Evolutionary conservation across 306 rosid species (phyloP).

Genomic region (Malus sieversii): DNA sequence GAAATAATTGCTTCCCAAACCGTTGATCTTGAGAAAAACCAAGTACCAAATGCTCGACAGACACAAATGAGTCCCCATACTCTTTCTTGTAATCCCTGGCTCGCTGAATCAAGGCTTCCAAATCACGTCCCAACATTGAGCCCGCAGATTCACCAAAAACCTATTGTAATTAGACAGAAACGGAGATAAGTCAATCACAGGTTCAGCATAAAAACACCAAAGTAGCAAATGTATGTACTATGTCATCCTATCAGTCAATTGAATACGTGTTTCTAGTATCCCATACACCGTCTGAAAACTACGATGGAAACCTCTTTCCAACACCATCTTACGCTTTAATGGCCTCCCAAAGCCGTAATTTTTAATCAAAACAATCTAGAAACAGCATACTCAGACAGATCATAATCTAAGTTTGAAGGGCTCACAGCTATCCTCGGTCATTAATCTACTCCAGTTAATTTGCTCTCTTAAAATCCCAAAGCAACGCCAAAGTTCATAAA

Average conservation of each 20-base stretch:
- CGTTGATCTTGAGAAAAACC: conserved; percentile 75
- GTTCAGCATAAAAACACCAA: background rate
- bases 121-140: conserved; percentile 90
- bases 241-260: background rate
- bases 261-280: background rate
- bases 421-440: background rate
- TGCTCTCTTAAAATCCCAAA: background rate
- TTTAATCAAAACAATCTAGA: background rate
- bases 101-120: conserved; percentile 87
- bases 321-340: background rate
- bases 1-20: conserved; percentile 75
- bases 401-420: background rate
- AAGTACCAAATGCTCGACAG: conserved; percentile 96
- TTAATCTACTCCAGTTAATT: background rate
- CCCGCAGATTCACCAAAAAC: conserved; percentile 81
- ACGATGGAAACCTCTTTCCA: background rate
- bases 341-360: background rate
- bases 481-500: background rate
- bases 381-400: background rate
- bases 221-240: background rate
- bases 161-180: conserved; percentile 29
- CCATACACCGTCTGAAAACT: background rate
- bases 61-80: conserved; percentile 89
- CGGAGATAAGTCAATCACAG: conserved; percentile 7
- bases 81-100: conserved; percentile 86